These are phyloP conservation scores for Helichrysum umbraculigerum DNA, from an alignment of 129 eudicot species.

Conservation along the genomic window DNA sequence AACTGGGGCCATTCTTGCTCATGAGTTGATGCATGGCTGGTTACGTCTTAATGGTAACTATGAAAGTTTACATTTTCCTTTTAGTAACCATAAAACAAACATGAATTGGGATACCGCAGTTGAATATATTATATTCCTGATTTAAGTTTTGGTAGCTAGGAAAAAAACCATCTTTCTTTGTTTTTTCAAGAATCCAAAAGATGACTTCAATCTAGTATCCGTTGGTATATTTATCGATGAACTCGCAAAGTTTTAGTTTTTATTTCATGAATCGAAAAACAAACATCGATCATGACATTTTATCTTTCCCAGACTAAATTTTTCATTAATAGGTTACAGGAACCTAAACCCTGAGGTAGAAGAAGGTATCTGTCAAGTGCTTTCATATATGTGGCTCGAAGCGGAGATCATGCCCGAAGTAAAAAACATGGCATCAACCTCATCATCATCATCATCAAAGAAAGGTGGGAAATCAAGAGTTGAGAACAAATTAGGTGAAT, in stretches of 20 bases:
- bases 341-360: conserved; percentile 83
- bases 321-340: conserved; percentile 54
- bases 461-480: conserved; percentile 74
- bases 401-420: conserved; percentile 82
- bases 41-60: conserved; percentile 85
- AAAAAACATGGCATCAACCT: conserved; percentile 66
- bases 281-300: not conserved
- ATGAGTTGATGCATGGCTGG: conserved; percentile 98
- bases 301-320: conserved; percentile 1
- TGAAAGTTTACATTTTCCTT: not conserved
- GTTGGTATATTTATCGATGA: conserved; percentile 2
- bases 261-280: conserved; percentile 10
- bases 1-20: conserved; percentile 99
- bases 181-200: conserved; percentile 5
- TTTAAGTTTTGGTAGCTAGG: not conserved
- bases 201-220: not conserved
- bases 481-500: conserved; percentile 81
- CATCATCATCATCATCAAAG: conserved; percentile 58
- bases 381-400: conserved; percentile 97
- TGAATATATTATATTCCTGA: not conserved
- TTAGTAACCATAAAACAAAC: not conserved
- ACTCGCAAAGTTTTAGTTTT: not conserved
- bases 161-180: not conserved
- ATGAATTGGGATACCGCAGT: conserved; percentile 2
- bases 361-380: conserved; percentile 99